Evolutionary conservation across 352 stramenopile genomes (phyloP).

Genomic region (Elongisporangium anandrum): DNA sequence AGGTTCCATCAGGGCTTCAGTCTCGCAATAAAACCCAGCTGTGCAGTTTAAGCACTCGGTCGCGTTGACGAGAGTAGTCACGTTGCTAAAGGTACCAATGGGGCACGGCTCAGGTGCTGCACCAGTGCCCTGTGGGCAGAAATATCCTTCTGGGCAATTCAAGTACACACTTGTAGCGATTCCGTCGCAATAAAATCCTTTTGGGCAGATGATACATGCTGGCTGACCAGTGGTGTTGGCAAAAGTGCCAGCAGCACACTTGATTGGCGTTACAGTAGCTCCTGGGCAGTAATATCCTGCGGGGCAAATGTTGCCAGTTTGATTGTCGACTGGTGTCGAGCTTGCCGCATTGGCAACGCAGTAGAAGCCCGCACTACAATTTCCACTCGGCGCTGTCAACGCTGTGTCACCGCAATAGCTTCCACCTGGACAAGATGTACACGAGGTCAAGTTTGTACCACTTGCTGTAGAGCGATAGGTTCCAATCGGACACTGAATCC

Average conservation of each 20-base stretch:
- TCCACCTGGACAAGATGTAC: conserved; percentile 58
- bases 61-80: conserved; percentile 24
- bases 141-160: conserved; percentile 40
- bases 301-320: conserved; percentile 46
- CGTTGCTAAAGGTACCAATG: conserved; percentile 58
- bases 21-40: conserved; percentile 37
- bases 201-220: conserved; percentile 38
- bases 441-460: conserved; percentile 57
- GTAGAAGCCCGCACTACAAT: conserved; percentile 81
- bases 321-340: conserved; percentile 38
- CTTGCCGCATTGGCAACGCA: conserved; percentile 48
- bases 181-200: conserved; percentile 66
- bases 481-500: conserved; percentile 50
- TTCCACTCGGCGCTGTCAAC: conserved; percentile 38
- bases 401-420: conserved; percentile 42
- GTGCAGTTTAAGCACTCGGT: conserved; percentile 37
- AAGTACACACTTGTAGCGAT: conserved; percentile 31
- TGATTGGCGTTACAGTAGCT: conserved; percentile 35
- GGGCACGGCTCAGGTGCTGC: conserved; percentile 50
- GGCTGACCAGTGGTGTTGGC: conserved; percentile 17
- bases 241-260: conserved; percentile 44
- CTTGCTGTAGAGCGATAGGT: conserved; percentile 45
- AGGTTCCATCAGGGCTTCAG: conserved; percentile 14
- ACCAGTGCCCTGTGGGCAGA: conserved; percentile 39
- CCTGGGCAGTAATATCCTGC: conserved; percentile 55